Evolutionary conservation across 768 basidiomycete species (phyloP), one percentile per base, ranked within the genome.

Genomic region (Amanita muscaria): DNA sequence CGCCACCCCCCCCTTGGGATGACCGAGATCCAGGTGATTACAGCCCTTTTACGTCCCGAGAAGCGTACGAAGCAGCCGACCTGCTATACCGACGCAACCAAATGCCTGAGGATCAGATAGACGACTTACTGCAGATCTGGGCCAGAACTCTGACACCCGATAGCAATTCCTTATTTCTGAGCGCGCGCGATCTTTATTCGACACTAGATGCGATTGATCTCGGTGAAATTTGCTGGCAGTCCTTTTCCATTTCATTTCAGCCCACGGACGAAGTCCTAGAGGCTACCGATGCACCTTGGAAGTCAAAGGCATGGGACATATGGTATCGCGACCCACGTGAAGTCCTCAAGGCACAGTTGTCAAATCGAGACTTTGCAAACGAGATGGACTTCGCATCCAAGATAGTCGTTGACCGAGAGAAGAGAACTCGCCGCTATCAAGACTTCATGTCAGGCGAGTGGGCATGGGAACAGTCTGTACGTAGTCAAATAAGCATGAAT

Each of bases 141-240:
- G 40, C 40, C 5, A 15, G n/a, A 16, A 39, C 3, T 19, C 21
- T 39, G 4, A 3, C 29, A 4, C 5, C 3, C 14, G 25, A 15
- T 2, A 2, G 15, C 30, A 25, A 42, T 22, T 56, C 65, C 2
- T 65, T 65, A 0, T 71, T 67, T 42, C 18, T 41, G 0, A 54
- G 57, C n/a, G 22, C 22, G 3, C 19, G 8, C 2, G 6, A 39
- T 21, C 6, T 39, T 2, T 24, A 22, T 21, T n/a, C n/a, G n/a
- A n/a, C n/a, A n/a, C n/a, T n/a, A n/a, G n/a, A n/a, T n/a, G n/a
- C n/a, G n/a, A n/a, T n/a, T n/a, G n/a, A n/a, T n/a, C n/a, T n/a
- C n/a, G n/a, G n/a, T n/a, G n/a, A n/a, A n/a, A n/a, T n/a, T n/a
- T n/a, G n/a, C n/a, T n/a, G n/a, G n/a, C n/a, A n/a, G n/a, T n/a